phyloP scores from a whole-genome alignment of 2,329 filamentous ascomycete species.

The Clarireedia homoeocarpa region DNA sequence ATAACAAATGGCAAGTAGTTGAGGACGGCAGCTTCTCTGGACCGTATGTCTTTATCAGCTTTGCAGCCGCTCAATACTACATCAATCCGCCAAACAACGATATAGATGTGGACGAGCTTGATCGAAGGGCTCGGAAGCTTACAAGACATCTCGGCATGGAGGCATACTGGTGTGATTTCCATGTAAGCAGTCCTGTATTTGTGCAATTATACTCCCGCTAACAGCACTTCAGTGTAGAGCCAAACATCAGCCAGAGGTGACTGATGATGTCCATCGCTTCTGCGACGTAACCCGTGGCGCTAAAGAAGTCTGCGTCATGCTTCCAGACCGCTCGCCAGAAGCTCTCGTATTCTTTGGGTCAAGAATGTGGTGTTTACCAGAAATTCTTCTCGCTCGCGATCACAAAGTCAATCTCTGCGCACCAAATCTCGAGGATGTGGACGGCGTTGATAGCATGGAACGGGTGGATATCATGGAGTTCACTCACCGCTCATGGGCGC shows the following conservation, averaged over 20 bases:
- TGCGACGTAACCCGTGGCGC: constrained; percentile 9
- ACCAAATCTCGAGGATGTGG: background rate
- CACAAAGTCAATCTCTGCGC: constrained; percentile 7
- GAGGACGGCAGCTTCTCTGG: constrained; percentile 10
- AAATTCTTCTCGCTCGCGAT: constrained; percentile 9
- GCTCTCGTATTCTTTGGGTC: constrained; percentile 8
- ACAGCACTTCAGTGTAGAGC: constrained; percentile 1
- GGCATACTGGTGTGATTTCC: constrained; percentile 11
- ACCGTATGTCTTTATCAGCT: constrained; percentile 9
- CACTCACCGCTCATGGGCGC: constrained; percentile 9
- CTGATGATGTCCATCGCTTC: constrained; percentile 11
- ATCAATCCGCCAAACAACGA: background rate
- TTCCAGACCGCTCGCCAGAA: background rate
- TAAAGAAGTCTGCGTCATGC: constrained; percentile 6
- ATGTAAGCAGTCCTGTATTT: background rate
- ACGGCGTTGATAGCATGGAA: constrained; percentile 4
- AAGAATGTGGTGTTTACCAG: constrained; percentile 9
- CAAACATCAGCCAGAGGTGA: constrained; percentile 5
- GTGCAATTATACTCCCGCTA: background rate
- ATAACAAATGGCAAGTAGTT: constrained; percentile 1
- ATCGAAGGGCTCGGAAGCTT: constrained; percentile 5
- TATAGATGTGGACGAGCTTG: background rate
- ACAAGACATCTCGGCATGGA: constrained; percentile 1
- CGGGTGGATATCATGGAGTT: constrained; percentile 11
- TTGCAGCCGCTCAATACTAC: constrained; percentile 9